Evolutionary conservation across 2,329 filamentous ascomycete genomes (phyloP).

Genomic region (Diaporthe ampelina): DNA sequence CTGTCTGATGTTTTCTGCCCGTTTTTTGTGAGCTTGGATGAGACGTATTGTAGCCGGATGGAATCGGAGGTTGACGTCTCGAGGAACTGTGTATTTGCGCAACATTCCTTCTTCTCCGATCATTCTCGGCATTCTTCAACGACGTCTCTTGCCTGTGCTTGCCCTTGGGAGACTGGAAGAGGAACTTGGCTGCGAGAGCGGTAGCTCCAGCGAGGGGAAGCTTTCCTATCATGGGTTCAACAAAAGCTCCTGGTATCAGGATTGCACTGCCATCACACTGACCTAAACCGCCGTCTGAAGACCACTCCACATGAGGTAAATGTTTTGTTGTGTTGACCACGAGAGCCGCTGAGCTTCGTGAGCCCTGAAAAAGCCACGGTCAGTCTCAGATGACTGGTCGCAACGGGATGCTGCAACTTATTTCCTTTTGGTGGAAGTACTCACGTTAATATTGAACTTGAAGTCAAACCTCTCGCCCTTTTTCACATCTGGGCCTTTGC

Average conservation of each 20-base stretch:
- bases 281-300: conserved; percentile 30
- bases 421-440: neutral
- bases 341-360: conserved; percentile 27
- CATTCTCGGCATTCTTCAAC: neutral
- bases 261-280: neutral
- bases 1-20: neutral
- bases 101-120: neutral
- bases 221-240: conserved; percentile 18
- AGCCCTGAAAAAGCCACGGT: neutral
- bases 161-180: neutral
- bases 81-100: neutral
- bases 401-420: neutral
- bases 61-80: neutral
- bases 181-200: conserved; percentile 17
- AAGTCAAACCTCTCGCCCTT: conserved; percentile 33
- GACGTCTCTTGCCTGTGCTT: neutral
- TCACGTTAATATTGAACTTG: conserved; percentile 33
- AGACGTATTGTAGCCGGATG: neutral
- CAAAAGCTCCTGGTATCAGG: neutral
- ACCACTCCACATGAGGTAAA: conserved; percentile 35
- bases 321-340: conserved; percentile 32
- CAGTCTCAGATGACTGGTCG: neutral
- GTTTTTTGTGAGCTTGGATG: neutral
- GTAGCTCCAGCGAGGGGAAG: conserved; percentile 19
- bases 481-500: conserved; percentile 29